Evolutionary conservation across 495 filamentous ascomycete species (phyloP).

Genomic region (Platismatia glauca): DNA sequence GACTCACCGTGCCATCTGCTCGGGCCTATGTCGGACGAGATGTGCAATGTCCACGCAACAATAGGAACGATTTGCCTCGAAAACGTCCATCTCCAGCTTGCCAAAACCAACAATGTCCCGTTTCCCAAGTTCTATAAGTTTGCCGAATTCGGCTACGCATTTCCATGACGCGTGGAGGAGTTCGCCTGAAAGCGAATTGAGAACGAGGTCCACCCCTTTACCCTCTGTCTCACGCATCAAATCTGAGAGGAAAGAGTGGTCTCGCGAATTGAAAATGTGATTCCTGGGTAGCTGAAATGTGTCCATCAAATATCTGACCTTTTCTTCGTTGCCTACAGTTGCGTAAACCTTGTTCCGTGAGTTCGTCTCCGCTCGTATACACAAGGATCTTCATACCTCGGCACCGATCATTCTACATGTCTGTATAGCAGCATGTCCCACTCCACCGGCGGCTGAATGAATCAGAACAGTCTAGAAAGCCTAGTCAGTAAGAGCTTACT

Average conservation of each 20-base stretch:
- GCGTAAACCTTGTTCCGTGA: slow-evolving; percentile 28
- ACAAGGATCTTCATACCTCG: slow-evolving; percentile 11
- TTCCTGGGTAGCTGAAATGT: slow-evolving; percentile 29
- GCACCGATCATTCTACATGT: slow-evolving; percentile 22
- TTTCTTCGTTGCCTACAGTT: slow-evolving; percentile 37
- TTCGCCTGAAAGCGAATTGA: slow-evolving; percentile 46
- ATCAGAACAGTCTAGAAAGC: slow-evolving; percentile 31
- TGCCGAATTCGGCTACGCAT: slow-evolving; percentile 47
- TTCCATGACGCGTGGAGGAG: slow-evolving; percentile 42
- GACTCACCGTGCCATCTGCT: neutral
- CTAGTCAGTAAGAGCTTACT: neutral
- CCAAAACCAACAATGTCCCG: slow-evolving; percentile 23
- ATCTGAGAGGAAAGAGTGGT: slow-evolving; percentile 34
- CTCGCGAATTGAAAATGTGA: slow-evolving; percentile 44
- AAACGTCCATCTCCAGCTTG: neutral
- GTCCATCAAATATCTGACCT: slow-evolving; percentile 30
- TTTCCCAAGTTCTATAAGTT: slow-evolving; percentile 47
- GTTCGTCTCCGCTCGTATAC: neutral
- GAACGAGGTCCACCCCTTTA: slow-evolving; percentile 44
- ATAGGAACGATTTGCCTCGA: slow-evolving; percentile 23
- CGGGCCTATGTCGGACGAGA: slow-evolving; percentile 3
- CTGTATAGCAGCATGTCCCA: slow-evolving; percentile 19
- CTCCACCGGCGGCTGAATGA: slow-evolving; percentile 33
- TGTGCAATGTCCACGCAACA: slow-evolving; percentile 11
- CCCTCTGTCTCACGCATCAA: slow-evolving; percentile 39